Conservation (phyloP, 176 grass and related monocot genomes). For the Ananas comosus region DNA sequence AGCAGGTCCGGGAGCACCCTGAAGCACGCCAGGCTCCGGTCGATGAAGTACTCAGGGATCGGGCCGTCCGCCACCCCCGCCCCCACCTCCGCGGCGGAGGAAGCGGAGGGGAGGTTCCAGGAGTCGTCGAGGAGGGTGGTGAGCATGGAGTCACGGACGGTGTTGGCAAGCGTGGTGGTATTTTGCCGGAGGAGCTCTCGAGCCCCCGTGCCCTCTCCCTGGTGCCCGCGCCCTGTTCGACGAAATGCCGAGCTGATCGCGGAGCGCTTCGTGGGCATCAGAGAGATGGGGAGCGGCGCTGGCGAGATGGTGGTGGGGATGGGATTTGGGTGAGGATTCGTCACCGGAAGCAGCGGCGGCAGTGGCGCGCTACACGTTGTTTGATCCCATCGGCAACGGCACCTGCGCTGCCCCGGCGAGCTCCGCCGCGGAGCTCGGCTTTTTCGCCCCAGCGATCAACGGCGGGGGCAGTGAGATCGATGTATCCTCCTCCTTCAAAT, state of each 20-base stretch:
- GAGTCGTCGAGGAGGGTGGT: slow-evolving; percentile 86
- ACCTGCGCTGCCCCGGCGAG: slow-evolving; percentile 5
- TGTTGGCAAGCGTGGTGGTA: slow-evolving; percentile 76
- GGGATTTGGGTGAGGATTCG: slow-evolving; percentile 1
- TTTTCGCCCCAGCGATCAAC: slow-evolving; percentile 16
- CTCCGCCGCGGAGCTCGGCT: slow-evolving; percentile 10
- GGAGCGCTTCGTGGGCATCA: not conserved
- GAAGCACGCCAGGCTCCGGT: slow-evolving; percentile 89
- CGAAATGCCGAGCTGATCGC: slow-evolving; percentile 28
- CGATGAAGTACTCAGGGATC: slow-evolving; percentile 63
- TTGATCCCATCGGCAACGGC: slow-evolving; percentile 68
- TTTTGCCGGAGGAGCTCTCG: not conserved
- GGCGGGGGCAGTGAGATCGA: slow-evolving; percentile 35
- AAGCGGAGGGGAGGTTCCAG: slow-evolving; percentile 35
- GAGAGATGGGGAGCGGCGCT: no score
- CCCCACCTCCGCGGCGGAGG: not conserved
- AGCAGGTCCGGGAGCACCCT: slow-evolving; percentile 75
- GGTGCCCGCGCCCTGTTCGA: not conserved
- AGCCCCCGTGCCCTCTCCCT: no score
- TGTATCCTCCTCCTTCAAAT: slow-evolving; percentile 42
- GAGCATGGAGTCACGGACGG: slow-evolving; percentile 81
- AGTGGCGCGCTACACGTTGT: slow-evolving; percentile 9
- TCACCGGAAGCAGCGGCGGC: slow-evolving; percentile 20
- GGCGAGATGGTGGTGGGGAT: no score
- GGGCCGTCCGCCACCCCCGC: not conserved